Evolutionary conservation across 2,329 filamentous ascomycete genomes (phyloP).

Genomic region (Fusarium zealandicum): DNA sequence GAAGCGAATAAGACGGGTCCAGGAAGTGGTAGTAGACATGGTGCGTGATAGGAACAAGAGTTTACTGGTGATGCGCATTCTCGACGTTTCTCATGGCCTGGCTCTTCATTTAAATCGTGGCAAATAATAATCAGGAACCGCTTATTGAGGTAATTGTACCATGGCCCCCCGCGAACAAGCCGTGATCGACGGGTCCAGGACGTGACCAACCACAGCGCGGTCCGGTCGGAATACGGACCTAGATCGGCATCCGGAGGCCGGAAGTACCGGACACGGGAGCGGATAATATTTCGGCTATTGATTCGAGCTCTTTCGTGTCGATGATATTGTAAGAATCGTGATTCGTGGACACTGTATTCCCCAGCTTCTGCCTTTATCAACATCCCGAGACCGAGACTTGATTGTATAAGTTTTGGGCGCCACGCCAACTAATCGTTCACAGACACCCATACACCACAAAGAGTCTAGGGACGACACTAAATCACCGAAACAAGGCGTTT

Average conservation of each 20-base stretch:
- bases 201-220: slow-evolving; percentile 24
- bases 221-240: slow-evolving; percentile 34
- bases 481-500: too few relatives aligned
- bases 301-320: not conserved
- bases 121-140: not conserved
- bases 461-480: too few relatives aligned
- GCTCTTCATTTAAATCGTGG: slow-evolving; percentile 4
- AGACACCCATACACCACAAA: too few relatives aligned
- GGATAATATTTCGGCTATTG: slow-evolving; percentile 3
- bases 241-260: not conserved
- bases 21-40: slow-evolving; percentile 39
- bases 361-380: too few relatives aligned
- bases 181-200: not conserved
- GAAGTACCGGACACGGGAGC: not conserved
- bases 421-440: too few relatives aligned
- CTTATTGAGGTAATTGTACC: slow-evolving; percentile 5
- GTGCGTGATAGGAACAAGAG: slow-evolving; percentile 8
- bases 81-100: not conserved
- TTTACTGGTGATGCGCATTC: slow-evolving; percentile 13
- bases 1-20: slow-evolving; percentile 47
- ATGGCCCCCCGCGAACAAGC: not conserved
- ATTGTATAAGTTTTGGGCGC: too few relatives aligned
- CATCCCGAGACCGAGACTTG: too few relatives aligned
- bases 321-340: too few relatives aligned
- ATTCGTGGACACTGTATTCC: too few relatives aligned